phyloP scores from a whole-genome alignment of 208 protist genomes.

The Wallacemonas sp. region DNA sequence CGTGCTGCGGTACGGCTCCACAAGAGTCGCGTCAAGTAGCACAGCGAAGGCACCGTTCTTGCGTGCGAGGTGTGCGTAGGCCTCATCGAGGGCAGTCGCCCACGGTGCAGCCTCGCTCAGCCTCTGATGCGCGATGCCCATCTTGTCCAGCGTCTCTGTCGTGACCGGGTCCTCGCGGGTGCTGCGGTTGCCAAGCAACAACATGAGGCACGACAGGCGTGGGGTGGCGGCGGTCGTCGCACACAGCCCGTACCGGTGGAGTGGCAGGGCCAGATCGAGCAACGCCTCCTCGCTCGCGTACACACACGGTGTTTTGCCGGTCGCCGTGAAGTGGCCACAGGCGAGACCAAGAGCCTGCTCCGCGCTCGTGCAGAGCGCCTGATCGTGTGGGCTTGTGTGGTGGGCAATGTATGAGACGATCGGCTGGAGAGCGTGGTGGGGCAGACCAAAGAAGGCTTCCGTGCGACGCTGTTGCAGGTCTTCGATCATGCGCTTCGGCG shows the following conservation, averaged over 20 bases:
- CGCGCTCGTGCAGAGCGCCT: constrained; percentile 82
- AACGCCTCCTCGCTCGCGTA: constrained; percentile 26
- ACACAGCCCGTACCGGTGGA: background rate
- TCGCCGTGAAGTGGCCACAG: constrained; percentile 82
- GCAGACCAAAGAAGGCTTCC: constrained; percentile 82
- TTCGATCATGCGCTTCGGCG: constrained; percentile 46
- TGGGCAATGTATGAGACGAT: constrained; percentile 81
- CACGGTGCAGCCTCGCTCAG: constrained; percentile 11
- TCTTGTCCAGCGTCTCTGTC: constrained; percentile 23
- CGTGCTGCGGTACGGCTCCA: constrained; percentile 41
- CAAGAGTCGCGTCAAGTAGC: constrained; percentile 54
- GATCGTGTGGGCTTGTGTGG: constrained; percentile 47
- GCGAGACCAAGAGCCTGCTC: constrained; percentile 84
- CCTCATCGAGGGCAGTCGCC: constrained; percentile 57
- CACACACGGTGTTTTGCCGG: constrained; percentile 60
- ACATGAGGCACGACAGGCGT: constrained; percentile 67
- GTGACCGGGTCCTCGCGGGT: no score
- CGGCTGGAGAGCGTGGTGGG: constrained; percentile 81
- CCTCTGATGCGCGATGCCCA: constrained; percentile 37
- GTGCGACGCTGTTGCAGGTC: constrained; percentile 43
- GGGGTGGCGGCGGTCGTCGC: background rate
- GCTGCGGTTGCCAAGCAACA: no score
- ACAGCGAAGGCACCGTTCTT: constrained; percentile 71
- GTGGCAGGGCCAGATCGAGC: background rate
- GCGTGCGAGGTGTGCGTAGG: constrained; percentile 52